Base-by-base conservation (phyloP, 805 yeast species). In the Ogataea nitratoaversa region DNA sequence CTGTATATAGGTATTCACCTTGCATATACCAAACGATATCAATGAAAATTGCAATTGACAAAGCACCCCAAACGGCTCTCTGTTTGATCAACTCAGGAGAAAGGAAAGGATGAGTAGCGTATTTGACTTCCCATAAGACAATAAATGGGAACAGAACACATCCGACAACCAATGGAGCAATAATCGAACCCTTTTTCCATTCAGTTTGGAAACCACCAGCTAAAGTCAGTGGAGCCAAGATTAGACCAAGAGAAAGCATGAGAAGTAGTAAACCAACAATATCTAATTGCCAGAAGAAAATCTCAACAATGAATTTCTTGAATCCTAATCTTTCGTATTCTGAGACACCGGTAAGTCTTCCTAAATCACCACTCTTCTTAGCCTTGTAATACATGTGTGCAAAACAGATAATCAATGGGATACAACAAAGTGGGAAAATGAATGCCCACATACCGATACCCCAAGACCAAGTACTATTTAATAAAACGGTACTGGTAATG, bases 361-460 rank as follows among this genome's bases (percentile, higher is more conserved):
- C 53, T 72, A 79, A 70, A 43, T 78, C 80, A n/a, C 67, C 70
- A 14, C 76, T 71, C 41, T 65, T 72, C 13, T 69, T 52, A 12
- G 86, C 89, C 41, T 60, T 55, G 48, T 61, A 63, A 48, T 71
- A 59, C 84, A 82, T 79, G 58, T 80, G 82, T 3, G 69, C 14
- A 52, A 79, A 63, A 52, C 81, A 71, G 5, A 49, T 46, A 7
- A 81, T 48, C 37, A 84, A 59, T 17, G 90, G 91, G n/a, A 84
- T 38, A 48, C 81, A 66, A 5, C 78, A 56, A 29, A 81, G 63
- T 27, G 90, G 90, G 70, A 79, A 75, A 47, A 84, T 81, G 50
- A 81, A 79, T 2, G 89, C 88, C 84, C 84, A 84, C 75, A 84
- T 82, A 30, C 82, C 89, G 50, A 82, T 76, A 53, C 82, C 82